Evolutionary conservation across 106 monocot species (phyloP), one percentile per base, ranked within the genome.

Genomic region (Hemerocallis citrina): DNA sequence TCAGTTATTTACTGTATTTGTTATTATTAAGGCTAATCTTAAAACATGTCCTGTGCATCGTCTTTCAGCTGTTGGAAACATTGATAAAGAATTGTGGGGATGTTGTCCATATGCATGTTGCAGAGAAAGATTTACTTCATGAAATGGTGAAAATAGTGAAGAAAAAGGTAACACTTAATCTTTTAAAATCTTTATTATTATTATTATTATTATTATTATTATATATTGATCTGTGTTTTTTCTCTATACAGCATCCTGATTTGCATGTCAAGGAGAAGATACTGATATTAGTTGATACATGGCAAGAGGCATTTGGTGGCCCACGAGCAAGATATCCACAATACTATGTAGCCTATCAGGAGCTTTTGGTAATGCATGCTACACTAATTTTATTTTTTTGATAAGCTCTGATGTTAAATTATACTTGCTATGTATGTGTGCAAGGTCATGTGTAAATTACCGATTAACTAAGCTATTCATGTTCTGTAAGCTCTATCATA

Each of bases 261-360:
- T 74, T 77, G 62, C 85, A 73, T 67, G 89, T 93, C 30, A 93
- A 89, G 68, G 85, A 89, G 60, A 93, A 89, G 69, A 80, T 93
- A 66, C 57, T 93, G 34, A 48, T 50, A 55, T 70, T 89, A 43
- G 80, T 93, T 59, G 93, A 93, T 69, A 93, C 74, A 11, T 93
- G 93, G 93, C 93, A 93, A 80, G 93, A 93, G 74, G 77, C 85
- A 62, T 93, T 93, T 68, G 85, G 93, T 65, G 93, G 93, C 17
- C 41, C 93, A 62, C 71, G 79, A 30, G 89, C 81, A 66, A 89
- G 82, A 82, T 93, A 85, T 80, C 79, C 89, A 50, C 88, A 89
- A 57, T 93, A 89, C 62, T 82, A 85, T 75, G 70, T 67, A 52
- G 77, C 89, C 41, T 89, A 93, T 65, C 93, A 89, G 57, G 85